These are phyloP conservation scores for Reticulascus tulasneorum DNA, from an alignment of 2,329 filamentous ascomycete species.

Conservation along the genomic window DNA sequence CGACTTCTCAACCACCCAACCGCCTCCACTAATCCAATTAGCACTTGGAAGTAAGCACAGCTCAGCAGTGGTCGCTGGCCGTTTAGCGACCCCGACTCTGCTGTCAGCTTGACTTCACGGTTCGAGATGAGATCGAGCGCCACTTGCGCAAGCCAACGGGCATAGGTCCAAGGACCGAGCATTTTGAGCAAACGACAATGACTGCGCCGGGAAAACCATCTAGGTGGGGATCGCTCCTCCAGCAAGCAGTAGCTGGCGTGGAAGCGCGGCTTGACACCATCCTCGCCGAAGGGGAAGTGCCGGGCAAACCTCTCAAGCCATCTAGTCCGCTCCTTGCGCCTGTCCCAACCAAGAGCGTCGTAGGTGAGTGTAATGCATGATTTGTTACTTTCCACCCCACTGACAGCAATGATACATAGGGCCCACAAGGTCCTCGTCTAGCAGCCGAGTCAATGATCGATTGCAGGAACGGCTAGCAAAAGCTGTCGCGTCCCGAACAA, in stretches of 20 bases:
- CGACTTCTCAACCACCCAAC: no score
- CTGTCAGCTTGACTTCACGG: no score
- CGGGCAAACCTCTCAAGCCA: constrained; percentile 2
- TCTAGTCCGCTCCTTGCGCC: constrained; percentile 1
- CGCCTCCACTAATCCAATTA: no score
- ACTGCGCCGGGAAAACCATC: constrained; percentile 49
- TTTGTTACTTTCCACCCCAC: no score
- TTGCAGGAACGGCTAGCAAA: constrained; percentile 87
- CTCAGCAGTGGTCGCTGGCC: no score
- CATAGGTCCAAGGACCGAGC: no score
- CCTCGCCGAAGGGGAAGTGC: constrained; percentile 67
- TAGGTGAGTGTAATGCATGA: no score
- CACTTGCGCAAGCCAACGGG: no score
- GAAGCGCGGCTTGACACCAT: constrained; percentile 92
- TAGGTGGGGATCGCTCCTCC: constrained; percentile 76
- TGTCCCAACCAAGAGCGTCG: constrained; percentile 4
- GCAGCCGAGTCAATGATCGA: constrained; percentile 66
- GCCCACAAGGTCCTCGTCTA: constrained; percentile 61
- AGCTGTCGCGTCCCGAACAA: constrained; percentile 68
- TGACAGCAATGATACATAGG: constrained; percentile 21
- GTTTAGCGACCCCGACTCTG: no score
- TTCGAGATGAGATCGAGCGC: no score
- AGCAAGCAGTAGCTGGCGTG: constrained; percentile 87
- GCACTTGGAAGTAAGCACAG: no score
- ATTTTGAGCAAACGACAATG: no score